Percentiles rank a stretch among this genome's conserved stretches.
Conservation (phyloP, 495 filamentous ascomycete genomes). For the Penicillium argentinense region DNA sequence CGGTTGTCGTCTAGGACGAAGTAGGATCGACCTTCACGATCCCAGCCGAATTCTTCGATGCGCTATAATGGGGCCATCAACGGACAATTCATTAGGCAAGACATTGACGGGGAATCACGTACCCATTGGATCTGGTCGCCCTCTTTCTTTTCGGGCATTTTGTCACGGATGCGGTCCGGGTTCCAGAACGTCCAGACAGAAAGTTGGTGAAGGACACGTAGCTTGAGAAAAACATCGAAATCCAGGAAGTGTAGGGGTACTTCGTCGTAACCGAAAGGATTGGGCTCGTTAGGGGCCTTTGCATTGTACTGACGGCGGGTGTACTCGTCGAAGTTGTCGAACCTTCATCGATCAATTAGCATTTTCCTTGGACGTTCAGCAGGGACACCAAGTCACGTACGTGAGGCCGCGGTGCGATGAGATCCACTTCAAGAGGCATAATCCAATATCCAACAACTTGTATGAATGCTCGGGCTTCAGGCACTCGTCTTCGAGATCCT, state of each 20-base stretch:
- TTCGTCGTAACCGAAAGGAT: conserved; percentile 85
- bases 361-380: not conserved
- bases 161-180: conserved; percentile 80
- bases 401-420: conserved; percentile 90
- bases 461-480: conserved; percentile 72
- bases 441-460: conserved; percentile 76
- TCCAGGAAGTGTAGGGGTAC: conserved; percentile 68
- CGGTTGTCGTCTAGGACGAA: conserved; percentile 93
- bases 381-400: conserved; percentile 59
- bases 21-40: conserved; percentile 78
- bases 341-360: conserved; percentile 48
- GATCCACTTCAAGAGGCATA: conserved; percentile 86
- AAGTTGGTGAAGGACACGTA: conserved; percentile 86
- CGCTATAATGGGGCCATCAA: conserved; percentile 57
- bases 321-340: conserved; percentile 91
- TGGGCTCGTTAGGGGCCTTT: conserved; percentile 70
- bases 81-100: too few relatives aligned
- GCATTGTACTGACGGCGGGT: conserved; percentile 84
- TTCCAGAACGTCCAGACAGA: conserved; percentile 88
- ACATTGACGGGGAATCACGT: conserved; percentile 31
- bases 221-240: conserved; percentile 82
- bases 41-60: conserved; percentile 89
- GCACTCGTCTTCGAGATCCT: conserved; percentile 91
- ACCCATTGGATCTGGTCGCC: conserved; percentile 84
- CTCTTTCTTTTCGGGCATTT: conserved; percentile 79